A percentile compares a stretch with the other conserved stretches of the same genome.
phyloP scores from a whole-genome alignment of 2,329 filamentous ascomycete species.

The Ophiostoma pallidulum region DNA sequence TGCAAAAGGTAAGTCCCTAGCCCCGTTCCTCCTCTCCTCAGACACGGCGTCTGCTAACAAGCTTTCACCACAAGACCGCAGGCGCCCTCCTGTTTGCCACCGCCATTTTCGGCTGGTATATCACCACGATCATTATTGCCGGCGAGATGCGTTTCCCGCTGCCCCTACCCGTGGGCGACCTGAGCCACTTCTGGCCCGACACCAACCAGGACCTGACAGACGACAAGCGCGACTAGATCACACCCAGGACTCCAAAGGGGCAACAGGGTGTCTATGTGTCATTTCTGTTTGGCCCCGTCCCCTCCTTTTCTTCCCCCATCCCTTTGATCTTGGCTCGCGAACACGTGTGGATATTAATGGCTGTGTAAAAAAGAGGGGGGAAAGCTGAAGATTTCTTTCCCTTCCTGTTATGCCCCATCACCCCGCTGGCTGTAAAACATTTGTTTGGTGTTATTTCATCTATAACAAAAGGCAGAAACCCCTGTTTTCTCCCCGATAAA shows the following conservation, averaged over 20 bases:
- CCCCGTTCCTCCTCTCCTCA: neutral
- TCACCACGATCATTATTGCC: constrained; percentile 43
- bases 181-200: constrained; percentile 38
- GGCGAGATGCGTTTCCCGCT: constrained; percentile 42
- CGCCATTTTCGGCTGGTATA: constrained; percentile 40
- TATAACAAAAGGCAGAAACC: too few species aligned
- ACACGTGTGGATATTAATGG: too few species aligned
- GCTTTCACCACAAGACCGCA: constrained; percentile 21
- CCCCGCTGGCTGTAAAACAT: too few species aligned
- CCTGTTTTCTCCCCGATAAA: too few species aligned
- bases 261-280: too few species aligned
- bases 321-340: too few species aligned
- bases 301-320: neutral
- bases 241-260: too few species aligned
- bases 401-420: too few species aligned
- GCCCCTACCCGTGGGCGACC: constrained; percentile 40
- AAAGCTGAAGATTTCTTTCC: too few species aligned
- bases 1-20: constrained; percentile 35
- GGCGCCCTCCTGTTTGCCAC: constrained; percentile 36
- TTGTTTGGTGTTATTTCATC: too few species aligned
- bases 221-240: constrained; percentile 7
- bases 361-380: too few species aligned
- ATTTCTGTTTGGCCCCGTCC: neutral
- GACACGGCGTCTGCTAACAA: neutral
- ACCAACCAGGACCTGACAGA: constrained; percentile 23